phyloP scores from a whole-genome alignment of 805 yeast species.

The Lipomyces orientalis region DNA sequence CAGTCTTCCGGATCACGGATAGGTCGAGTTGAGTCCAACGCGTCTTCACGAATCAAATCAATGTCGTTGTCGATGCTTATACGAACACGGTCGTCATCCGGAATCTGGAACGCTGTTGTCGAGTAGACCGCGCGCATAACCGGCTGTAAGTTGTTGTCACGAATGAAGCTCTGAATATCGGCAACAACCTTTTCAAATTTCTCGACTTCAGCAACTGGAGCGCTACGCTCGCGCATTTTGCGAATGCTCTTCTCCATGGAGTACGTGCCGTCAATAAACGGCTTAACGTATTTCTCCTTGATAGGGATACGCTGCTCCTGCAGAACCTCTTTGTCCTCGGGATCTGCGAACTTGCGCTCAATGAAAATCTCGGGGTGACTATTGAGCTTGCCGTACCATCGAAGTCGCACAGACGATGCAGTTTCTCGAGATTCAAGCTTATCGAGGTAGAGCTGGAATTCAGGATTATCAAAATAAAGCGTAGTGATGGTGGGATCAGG shows the following conservation, averaged over 20 bases:
- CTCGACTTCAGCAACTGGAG: constrained; percentile 54
- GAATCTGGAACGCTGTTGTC: constrained; percentile 96
- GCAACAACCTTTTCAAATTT: constrained; percentile 61
- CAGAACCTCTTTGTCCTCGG: constrained; percentile 39
- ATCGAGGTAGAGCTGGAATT: constrained; percentile 84
- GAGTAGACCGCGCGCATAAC: constrained; percentile 84
- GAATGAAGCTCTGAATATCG: constrained; percentile 66
- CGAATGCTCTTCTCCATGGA: constrained; percentile 58
- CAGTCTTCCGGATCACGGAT: constrained; percentile 86
- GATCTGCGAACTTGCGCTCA: constrained; percentile 73
- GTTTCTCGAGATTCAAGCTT: constrained; percentile 60
- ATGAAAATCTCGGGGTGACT: constrained; percentile 79
- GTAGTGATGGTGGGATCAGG: constrained; percentile 85
- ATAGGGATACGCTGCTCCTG: constrained; percentile 66
- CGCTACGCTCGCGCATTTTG: constrained; percentile 68
- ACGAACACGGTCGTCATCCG: constrained; percentile 93
- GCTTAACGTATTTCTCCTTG: constrained; percentile 82
- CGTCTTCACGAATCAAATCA: constrained; percentile 85
- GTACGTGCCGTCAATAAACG: constrained; percentile 63
- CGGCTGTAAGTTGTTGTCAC: constrained; percentile 75
- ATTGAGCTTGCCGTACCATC: constrained; percentile 86
- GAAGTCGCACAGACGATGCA: constrained; percentile 73
- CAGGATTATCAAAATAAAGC: constrained; percentile 82
- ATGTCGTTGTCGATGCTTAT: constrained; percentile 90
- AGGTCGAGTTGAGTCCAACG: constrained; percentile 83